Evolutionary conservation across 2,329 filamentous ascomycete genomes (phyloP).

Genomic region (Microsporum canis): DNA sequence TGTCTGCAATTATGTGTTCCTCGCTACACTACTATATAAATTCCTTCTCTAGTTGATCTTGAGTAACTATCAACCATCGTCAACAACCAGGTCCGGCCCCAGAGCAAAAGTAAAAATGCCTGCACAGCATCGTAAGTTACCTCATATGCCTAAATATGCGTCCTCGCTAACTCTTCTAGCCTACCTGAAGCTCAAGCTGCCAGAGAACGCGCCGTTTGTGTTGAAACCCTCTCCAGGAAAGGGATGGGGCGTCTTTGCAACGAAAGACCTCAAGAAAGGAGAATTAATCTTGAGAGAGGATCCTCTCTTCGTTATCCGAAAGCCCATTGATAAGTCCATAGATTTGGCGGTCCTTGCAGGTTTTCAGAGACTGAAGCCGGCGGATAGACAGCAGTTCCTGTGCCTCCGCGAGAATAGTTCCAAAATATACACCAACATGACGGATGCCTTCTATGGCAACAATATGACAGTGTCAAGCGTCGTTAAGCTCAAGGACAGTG

Average conservation of each 20-base stretch:
- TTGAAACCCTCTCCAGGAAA: constrained; percentile 6
- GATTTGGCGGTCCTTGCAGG: background rate
- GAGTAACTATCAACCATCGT: background rate
- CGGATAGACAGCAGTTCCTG: constrained; percentile 1
- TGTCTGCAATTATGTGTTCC: background rate
- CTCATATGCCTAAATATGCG: background rate
- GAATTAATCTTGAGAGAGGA: background rate
- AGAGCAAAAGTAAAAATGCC: background rate
- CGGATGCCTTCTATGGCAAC: background rate
- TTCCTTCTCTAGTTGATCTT: background rate
- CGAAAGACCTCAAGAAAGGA: background rate
- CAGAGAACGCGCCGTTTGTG: constrained; percentile 9
- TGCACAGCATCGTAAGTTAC: background rate
- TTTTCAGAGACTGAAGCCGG: background rate
- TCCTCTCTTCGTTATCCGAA: background rate
- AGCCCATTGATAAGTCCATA: background rate
- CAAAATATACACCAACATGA: background rate
- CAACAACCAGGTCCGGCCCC: background rate
- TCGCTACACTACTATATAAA: background rate
- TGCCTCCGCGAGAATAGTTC: constrained; percentile 2
- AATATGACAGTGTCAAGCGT: background rate
- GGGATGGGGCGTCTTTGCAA: constrained; percentile 1
- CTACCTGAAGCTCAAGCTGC: constrained; percentile 9
- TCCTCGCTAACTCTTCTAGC: background rate
- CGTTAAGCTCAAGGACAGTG: background rate